phyloP scores from a whole-genome alignment of 2,329 filamentous ascomycete genomes.

The Botryosphaeria dothidea region DNA sequence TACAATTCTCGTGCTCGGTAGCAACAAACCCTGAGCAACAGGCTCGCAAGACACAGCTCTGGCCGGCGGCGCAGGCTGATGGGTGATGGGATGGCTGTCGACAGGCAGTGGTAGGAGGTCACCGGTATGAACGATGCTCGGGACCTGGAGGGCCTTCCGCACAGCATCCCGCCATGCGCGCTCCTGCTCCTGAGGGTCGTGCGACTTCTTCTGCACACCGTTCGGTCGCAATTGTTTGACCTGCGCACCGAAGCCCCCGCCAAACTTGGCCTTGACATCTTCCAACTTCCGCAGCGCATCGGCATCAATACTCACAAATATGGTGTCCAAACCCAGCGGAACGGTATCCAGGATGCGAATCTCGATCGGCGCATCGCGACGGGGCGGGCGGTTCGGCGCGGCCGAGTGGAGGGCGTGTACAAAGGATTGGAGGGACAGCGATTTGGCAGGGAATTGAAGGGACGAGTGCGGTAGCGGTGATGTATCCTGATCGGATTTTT shows the following conservation, averaged over 20 bases:
- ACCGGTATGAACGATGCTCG: constrained; percentile 78
- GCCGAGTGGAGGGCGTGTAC: constrained; percentile 70
- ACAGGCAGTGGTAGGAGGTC: constrained; percentile 79
- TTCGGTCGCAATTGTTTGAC: constrained; percentile 28
- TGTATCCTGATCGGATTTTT: constrained; percentile 32
- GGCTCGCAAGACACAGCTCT: constrained; percentile 93
- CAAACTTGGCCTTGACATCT: constrained; percentile 80
- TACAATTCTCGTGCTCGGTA: constrained; percentile 78
- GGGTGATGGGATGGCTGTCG: constrained; percentile 80
- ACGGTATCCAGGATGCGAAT: constrained; percentile 79
- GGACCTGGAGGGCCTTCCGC: constrained; percentile 69
- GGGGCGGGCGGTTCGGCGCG: constrained; percentile 73
- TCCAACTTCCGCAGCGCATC: constrained; percentile 78
- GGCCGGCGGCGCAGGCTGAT: constrained; percentile 79
- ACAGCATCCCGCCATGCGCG: constrained; percentile 49
- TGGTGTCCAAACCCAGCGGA: constrained; percentile 76
- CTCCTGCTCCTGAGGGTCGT: constrained; percentile 29
- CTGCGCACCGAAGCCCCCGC: constrained; percentile 55
- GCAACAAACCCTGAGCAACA: constrained; percentile 81
- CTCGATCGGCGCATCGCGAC: constrained; percentile 77
- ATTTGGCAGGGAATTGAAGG: constrained; percentile 74
- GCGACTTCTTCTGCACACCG: constrained; percentile 27
- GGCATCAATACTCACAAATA: constrained; percentile 84
- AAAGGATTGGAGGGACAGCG: constrained; percentile 75
- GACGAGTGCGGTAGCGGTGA: constrained; percentile 66